Evolutionary conservation across 2,329 filamentous ascomycete species (phyloP), one percentile per base, ranked within the genome.

Genomic region (Fusarium camptoceras): DNA sequence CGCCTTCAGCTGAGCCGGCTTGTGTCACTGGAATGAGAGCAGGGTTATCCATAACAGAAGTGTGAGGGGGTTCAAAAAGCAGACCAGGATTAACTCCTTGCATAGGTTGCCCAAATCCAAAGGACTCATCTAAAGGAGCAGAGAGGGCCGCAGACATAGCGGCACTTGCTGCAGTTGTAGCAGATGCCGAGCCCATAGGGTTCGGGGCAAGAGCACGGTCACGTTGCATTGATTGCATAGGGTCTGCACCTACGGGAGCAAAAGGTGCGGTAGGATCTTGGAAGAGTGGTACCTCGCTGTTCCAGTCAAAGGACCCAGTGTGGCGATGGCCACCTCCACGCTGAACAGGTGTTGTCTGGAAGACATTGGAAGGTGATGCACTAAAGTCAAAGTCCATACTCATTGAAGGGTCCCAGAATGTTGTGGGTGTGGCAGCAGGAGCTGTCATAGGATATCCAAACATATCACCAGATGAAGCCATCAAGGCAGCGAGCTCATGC

Each of bases 401-500:
- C 83, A 89, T 86, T 54, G 85, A 83, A 6, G 83, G 80, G 63
- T 89, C 87, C 89, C 88, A 91, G 67, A 89, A 90, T 39, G 83
- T 86, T 5, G 81, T 78, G 2, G 85, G 81, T 6, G 82, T 82
- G 4, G 83, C 82, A 31, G 83, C 83, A 22, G 87, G 85, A 5
- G 86, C 87, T n/a, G 88, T 87, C 77, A 90, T 81, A 28, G 88
- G 86, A 73, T 88, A 89, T 27, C 82, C 82, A 75, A 89, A 90
- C 77, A 90, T 82, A 70, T 90, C 88, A 57, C 81, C 81, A 15
- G 84, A 80, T 24, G 81, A 80, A 20, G 81, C 80, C 70, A 85
- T 81, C 68, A 85, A 84, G 14, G 77, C 77, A 28, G 81, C 76
- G 78, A 88, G 81, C 44, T 84, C 83, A 70, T 86, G 84, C 27